Evolutionary conservation across 192 early-diverging fungal species (phyloP).

Genomic region (Thamnidium elegans): DNA sequence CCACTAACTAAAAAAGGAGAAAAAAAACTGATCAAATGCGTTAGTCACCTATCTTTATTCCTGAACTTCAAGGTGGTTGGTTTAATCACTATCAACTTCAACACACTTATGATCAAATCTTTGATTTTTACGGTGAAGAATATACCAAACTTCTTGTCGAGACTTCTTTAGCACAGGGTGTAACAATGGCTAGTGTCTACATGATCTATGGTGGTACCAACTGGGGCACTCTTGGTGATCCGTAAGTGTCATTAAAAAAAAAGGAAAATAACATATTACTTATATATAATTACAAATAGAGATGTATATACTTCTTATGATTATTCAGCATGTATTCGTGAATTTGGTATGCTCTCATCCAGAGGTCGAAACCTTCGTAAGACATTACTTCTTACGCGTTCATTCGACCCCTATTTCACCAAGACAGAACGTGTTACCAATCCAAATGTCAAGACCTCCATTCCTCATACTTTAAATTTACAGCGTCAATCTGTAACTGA

Average conservation of each 20-base stretch:
- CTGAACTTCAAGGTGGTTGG: slow-evolving; percentile 80
- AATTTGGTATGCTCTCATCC: slow-evolving; percentile 63
- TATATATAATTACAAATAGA: slow-evolving; percentile 26
- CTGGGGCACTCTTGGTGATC: slow-evolving; percentile 70
- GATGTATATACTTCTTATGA: slow-evolving; percentile 79
- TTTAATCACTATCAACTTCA: slow-evolving; percentile 67
- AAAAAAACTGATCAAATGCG: background rate
- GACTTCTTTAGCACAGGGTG: slow-evolving; percentile 62
- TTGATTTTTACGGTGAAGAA: slow-evolving; percentile 65
- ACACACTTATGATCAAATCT: slow-evolving; percentile 66
- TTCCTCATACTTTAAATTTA: slow-evolving; percentile 42
- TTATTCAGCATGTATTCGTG: slow-evolving; percentile 73
- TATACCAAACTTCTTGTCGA: slow-evolving; percentile 64
- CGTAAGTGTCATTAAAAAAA: slow-evolving; percentile 41
- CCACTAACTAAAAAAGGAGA: background rate
- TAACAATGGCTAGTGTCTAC: slow-evolving; percentile 62
- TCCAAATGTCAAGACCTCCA: slow-evolving; percentile 33
- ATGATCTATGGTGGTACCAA: slow-evolving; percentile 81
- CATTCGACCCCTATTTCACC: slow-evolving; percentile 54
- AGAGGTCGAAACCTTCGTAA: slow-evolving; percentile 59
- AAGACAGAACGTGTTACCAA: slow-evolving; percentile 43
- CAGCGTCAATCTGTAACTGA: slow-evolving; percentile 36
- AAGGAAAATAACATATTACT: background rate
- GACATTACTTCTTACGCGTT: slow-evolving; percentile 55
- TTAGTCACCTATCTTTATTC: slow-evolving; percentile 68